These are phyloP conservation scores for Plectosphaerella sp. DNA, from an alignment of 2,329 filamentous ascomycete genomes.

Conservation along the genomic window DNA sequence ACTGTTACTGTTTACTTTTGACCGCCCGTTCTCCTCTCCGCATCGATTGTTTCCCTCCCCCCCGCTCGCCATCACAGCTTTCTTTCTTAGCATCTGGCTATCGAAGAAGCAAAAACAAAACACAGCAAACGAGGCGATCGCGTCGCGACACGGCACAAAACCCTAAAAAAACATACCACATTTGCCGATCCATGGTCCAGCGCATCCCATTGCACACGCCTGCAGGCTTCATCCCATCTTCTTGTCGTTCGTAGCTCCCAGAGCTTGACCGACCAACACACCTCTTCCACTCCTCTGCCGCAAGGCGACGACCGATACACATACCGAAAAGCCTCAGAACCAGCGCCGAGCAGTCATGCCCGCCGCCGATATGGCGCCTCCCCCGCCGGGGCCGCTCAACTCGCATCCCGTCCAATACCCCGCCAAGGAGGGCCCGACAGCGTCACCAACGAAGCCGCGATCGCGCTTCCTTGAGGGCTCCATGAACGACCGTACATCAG, in stretches of 20 bases:
- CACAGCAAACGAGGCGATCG: too few relatives aligned
- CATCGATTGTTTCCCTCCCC: too few relatives aligned
- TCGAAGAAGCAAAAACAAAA: too few relatives aligned
- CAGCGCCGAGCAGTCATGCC: neutral
- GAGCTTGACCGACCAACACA: too few relatives aligned
- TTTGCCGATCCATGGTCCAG: neutral
- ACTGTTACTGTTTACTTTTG: too few relatives aligned
- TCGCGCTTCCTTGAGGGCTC: slow-evolving; percentile 70
- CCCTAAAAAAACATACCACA: neutral
- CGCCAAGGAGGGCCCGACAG: neutral
- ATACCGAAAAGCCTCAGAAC: slow-evolving; percentile 8
- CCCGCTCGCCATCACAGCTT: too few relatives aligned
- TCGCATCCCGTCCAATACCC: slow-evolving; percentile 9
- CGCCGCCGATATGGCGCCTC: neutral
- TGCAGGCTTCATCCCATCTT: neutral
- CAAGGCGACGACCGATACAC: neutral
- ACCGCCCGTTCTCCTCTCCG: too few relatives aligned
- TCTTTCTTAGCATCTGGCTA: too few relatives aligned
- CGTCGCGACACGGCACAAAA: too few relatives aligned
- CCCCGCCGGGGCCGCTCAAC: slow-evolving; percentile 9
- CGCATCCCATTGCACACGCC: slow-evolving; percentile 1
- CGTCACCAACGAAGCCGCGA: slow-evolving; percentile 23
- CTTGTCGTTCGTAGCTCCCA: neutral
- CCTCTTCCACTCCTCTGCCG: too few relatives aligned
- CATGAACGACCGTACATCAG: slow-evolving; percentile 77